Evolutionary conservation across 495 filamentous ascomycete genomes (phyloP), one percentile per base, ranked within the genome.

Genomic region (Penicillium diatomitis): DNA sequence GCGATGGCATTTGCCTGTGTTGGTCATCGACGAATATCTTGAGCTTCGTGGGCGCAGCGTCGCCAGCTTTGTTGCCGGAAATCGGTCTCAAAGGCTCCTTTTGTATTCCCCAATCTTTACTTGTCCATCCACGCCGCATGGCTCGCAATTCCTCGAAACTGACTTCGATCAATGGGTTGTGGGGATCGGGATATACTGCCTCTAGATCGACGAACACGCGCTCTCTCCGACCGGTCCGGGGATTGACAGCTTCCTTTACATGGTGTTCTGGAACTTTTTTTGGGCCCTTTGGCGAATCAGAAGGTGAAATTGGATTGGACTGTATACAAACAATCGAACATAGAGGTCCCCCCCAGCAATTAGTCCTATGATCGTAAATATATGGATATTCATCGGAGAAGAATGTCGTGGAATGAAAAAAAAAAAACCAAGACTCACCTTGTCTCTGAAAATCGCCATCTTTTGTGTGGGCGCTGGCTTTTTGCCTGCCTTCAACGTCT

Each of bases 331-430:
- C 55, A 61, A 68, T 77, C 61, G 56, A 66, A 65, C 76, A 77
- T 70, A 73, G 66, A 69, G 75, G 72, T 71, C 78, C 74, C 71
- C 68, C 75, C 74, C 79, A 80, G 68, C 69, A 78, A 88, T 96
- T 94, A 96, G 89, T 94, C 90, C 90, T 96, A 77, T 81, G 79
- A 81, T 84, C 77, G 90, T 96, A 90, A 94, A 95, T 80, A 88
- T 77, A 56, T 68, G 74, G 68, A 70, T 48, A 55, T 65, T 74
- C 72, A 20, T 20, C 20, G 20, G 20, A 20, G 20, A 20, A 20
- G 20, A 20, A 20, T 20, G 20, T 20, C 64, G 65, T 28, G 43
- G 29, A n/a, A 30, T 11, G 3, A 69, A 56, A 61, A 47, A 60
- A 61, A 41, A 55, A 50, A 49, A 49, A 51, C 30, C 36, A 57